Percentiles rank a stretch among this genome's conserved stretches.
Conservation (phyloP, 805 yeast species). For the Candida railenensis region DNA sequence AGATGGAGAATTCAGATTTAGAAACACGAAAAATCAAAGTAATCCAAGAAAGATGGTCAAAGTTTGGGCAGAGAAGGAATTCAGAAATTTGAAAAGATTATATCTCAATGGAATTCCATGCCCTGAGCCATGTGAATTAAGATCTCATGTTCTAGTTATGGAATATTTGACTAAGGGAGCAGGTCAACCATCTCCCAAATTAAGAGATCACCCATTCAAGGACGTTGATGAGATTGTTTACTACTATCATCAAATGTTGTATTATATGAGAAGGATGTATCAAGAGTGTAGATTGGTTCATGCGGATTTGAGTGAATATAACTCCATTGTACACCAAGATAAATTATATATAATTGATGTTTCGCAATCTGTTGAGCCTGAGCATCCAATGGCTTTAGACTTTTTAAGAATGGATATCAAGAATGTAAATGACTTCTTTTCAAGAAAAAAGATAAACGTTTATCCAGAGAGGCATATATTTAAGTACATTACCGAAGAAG, state of each 20-base stretch:
- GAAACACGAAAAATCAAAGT: slow-evolving; percentile 79
- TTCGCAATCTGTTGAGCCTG: slow-evolving; percentile 96
- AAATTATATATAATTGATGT: slow-evolving; percentile 89
- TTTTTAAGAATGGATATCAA: slow-evolving; percentile 97
- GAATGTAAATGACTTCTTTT: slow-evolving; percentile 87
- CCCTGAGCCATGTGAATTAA: slow-evolving; percentile 87
- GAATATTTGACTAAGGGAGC: slow-evolving; percentile 77
- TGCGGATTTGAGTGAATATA: slow-evolving; percentile 96
- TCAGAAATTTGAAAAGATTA: slow-evolving; percentile 84
- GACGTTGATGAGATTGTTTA: slow-evolving; percentile 63
- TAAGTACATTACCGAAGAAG: slow-evolving; percentile 63
- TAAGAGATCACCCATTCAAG: slow-evolving; percentile 77
- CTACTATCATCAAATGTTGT: slow-evolving; percentile 75
- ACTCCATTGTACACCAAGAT: slow-evolving; percentile 78
- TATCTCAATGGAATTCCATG: slow-evolving; percentile 80
- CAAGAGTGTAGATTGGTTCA: slow-evolving; percentile 89
- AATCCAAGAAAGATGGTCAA: slow-evolving; percentile 97
- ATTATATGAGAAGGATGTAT: slow-evolving; percentile 83
- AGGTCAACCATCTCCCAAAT: slow-evolving; percentile 89
- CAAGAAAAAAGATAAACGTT: slow-evolving; percentile 65
- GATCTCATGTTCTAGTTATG: slow-evolving; percentile 92
- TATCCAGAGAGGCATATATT: slow-evolving; percentile 82
- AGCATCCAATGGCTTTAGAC: slow-evolving; percentile 95
- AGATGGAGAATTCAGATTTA: slow-evolving; percentile 90
- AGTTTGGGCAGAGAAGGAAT: slow-evolving; percentile 98